Percentiles rank a stretch among this genome's conserved stretches.
Conservation (phyloP, 1,284 basidiomycete genomes). For the Irpex rosettiformis region DNA sequence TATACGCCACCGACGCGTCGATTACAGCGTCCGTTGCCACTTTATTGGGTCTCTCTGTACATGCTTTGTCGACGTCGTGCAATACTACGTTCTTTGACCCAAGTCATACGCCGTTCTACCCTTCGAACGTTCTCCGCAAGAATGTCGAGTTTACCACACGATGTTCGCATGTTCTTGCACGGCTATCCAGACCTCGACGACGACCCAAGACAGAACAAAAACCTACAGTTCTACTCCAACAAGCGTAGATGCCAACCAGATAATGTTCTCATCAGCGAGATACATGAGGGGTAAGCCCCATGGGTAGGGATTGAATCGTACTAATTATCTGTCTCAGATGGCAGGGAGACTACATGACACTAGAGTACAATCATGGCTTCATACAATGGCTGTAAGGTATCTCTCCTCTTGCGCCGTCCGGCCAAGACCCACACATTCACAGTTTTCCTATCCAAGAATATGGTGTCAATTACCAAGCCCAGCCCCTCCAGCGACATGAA, state of each 20-base stretch:
- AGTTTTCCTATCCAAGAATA: constrained; percentile 69
- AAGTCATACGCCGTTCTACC: background rate
- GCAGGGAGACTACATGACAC: constrained; percentile 55
- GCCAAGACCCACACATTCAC: background rate
- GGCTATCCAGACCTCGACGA: constrained; percentile 49
- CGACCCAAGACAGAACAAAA: constrained; percentile 39
- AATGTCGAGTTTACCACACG: constrained; percentile 39
- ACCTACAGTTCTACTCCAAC: constrained; percentile 66
- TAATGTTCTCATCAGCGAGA: constrained; percentile 56
- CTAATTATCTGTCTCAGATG: constrained; percentile 50
- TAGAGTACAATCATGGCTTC: constrained; percentile 70
- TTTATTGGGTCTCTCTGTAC: too few relatives aligned
- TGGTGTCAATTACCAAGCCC: constrained; percentile 67
- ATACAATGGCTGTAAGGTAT: constrained; percentile 70
- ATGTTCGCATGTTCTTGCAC: constrained; percentile 60
- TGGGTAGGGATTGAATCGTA: too few relatives aligned
- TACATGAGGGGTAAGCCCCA: constrained; percentile 55
- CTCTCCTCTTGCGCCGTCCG: background rate
- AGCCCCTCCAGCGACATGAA: constrained; percentile 65
- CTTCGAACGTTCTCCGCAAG: background rate
- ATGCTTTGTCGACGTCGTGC: too few relatives aligned
- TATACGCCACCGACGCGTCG: background rate
- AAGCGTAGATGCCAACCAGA: constrained; percentile 57
- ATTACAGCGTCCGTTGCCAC: background rate
- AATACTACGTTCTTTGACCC: too few relatives aligned